Conservation (phyloP, 108 stramenopile species). For the Fragilariopsis cylindrus region DNA sequence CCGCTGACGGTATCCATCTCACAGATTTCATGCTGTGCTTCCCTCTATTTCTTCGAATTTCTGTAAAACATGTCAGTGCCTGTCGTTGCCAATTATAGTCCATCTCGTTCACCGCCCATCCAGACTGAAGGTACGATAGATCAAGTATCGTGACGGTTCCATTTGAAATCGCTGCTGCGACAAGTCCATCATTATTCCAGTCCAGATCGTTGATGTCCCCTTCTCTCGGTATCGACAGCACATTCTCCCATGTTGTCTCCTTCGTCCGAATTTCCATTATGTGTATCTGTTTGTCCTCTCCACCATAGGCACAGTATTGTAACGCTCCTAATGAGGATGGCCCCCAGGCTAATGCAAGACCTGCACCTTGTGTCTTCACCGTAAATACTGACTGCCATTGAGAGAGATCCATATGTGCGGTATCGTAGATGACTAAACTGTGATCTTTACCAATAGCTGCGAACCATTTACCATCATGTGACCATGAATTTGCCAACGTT, state of each 20-base stretch:
- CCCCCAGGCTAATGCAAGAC: constrained; percentile 71
- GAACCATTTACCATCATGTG: constrained; percentile 53
- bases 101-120: constrained; percentile 68
- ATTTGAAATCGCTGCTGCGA: constrained; percentile 59
- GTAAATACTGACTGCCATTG: constrained; percentile 57
- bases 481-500: constrained; percentile 50
- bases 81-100: constrained; percentile 81
- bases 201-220: constrained; percentile 58
- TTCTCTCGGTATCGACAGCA: constrained; percentile 48
- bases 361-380: constrained; percentile 34
- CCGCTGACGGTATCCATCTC: constrained; percentile 59
- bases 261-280: constrained; percentile 63
- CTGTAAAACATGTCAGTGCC: constrained; percentile 65
- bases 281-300: constrained; percentile 45
- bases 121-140: constrained; percentile 65
- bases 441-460: constrained; percentile 52
- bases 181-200: constrained; percentile 60
- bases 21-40: constrained; percentile 55
- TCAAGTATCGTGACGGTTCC: constrained; percentile 66
- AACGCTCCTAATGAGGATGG: constrained; percentile 45
- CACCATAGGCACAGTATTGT: constrained; percentile 72
- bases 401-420: constrained; percentile 23
- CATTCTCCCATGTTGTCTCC: constrained; percentile 68
- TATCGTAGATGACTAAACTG: constrained; percentile 59
- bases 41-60: constrained; percentile 62